Evolutionary conservation across 768 basidiomycete genomes (phyloP), one percentile per base, ranked within the genome.

Genomic region (Leucosporidium yakuticum): DNA sequence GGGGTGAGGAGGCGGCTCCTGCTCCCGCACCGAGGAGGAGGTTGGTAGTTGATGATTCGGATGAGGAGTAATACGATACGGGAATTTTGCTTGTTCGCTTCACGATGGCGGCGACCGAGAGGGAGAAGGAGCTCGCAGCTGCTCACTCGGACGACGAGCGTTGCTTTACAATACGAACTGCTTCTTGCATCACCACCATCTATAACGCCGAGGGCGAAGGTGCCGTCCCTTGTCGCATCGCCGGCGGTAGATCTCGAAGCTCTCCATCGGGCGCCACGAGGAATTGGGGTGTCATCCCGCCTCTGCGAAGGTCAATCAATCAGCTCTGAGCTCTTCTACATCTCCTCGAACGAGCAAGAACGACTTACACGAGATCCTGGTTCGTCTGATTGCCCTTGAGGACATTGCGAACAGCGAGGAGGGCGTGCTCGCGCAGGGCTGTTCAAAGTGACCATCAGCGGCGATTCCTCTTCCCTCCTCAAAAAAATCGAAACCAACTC

Each of bases 381-480:
- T 91, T 96, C 68, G 87, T 88, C 34, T 78, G 69, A 77, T 96
- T 96, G 48, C 83, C 81, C 71, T 87, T 82, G 64, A 97, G 82
- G 17, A 95, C 78, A 78, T 89, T 90, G 54, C 85, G 85, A 25
- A 96, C 81, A 25, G 91, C 84, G 71, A 96, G 87, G 51, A 97
- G 84, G 3, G 93, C 91, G 76, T 96, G 90, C 79, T 97, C 94
- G 25, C 91, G 87, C 57, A 98, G 80, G 79, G 91, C 94, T 92
- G 53, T 4, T n/a, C 12, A 25, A 20, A 0, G 23, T 25, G 14
- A n/a, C 31, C 14, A 20, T 51, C 19, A 34, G n/a, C 44, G n/a
- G n/a, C n/a, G n/a, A n/a, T 19, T 20, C 54, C 19, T 5, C 21
- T 36, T 2, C 1, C 17, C 11, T 17, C 1, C 25, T 15, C 4